Percentiles rank a stretch among this genome's conserved stretches.
phyloP scores from a whole-genome alignment of 371 early-diverging fungal genomes.

The Mucor saturninus region DNA sequence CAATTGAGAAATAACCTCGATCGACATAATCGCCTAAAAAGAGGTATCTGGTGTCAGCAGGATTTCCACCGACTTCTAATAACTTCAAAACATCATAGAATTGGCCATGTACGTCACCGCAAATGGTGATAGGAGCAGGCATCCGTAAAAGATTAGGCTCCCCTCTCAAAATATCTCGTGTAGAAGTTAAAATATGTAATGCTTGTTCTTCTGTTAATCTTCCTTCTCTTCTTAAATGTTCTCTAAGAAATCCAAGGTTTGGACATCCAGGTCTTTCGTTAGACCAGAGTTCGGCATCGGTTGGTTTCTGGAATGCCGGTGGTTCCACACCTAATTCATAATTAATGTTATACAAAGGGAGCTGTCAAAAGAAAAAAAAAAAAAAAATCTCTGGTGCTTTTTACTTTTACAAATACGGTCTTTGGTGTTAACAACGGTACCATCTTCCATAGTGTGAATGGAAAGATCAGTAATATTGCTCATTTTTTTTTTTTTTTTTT shows the following conservation, averaged over 20 bases:
- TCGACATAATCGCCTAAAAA: conserved; percentile 99
- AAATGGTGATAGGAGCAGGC: conserved; percentile 91
- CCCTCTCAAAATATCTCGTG: conserved; percentile 72
- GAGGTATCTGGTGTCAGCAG: conserved; percentile 82
- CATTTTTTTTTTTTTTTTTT: background rate
- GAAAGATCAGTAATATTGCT: conserved; percentile 56
- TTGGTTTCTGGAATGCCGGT: conserved; percentile 53
- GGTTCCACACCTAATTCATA: conserved; percentile 30
- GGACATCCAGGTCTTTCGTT: conserved; percentile 75
- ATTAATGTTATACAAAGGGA: background rate
- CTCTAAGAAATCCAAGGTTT: conserved; percentile 79
- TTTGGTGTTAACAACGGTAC: conserved; percentile 68
- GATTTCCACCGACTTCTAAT: conserved; percentile 95
- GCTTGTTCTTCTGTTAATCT: conserved; percentile 93
- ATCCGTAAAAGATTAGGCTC: conserved; percentile 87
- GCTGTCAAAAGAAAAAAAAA: background rate
- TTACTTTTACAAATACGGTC: conserved; percentile 78
- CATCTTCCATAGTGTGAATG: conserved; percentile 73
- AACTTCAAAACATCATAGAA: conserved; percentile 97
- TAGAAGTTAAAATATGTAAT: conserved; percentile 76
- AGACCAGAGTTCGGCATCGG: conserved; percentile 62
- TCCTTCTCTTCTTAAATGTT: conserved; percentile 91
- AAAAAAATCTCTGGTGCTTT: background rate
- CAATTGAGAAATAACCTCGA: conserved; percentile 90
- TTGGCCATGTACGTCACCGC: conserved; percentile 99